Evolutionary conservation across 352 stramenopile species (phyloP).

Genomic region (Phytopythium oedochilum): DNA sequence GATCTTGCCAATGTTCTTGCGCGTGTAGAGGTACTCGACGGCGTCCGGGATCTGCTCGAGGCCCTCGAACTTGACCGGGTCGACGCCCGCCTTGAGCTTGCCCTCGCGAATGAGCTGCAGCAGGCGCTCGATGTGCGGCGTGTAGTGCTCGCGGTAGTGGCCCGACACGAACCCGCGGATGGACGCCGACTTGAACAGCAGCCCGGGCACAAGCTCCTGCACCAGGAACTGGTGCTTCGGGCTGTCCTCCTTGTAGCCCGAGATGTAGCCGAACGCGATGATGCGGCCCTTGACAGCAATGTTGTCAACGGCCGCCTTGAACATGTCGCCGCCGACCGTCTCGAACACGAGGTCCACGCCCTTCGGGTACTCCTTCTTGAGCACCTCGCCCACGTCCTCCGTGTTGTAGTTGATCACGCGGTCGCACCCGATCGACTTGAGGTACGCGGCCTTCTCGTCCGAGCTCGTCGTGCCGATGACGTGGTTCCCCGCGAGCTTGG

Average conservation of each 20-base stretch:
- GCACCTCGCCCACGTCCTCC: constrained; percentile 24
- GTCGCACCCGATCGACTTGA: constrained; percentile 40
- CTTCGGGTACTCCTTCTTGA: constrained; percentile 35
- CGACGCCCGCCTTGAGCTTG: constrained; percentile 51
- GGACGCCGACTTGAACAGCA: constrained; percentile 33
- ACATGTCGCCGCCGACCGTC: constrained; percentile 26
- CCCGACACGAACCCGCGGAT: constrained; percentile 45
- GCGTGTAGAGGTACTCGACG: constrained; percentile 56
- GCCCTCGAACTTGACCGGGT: constrained; percentile 31
- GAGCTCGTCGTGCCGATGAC: constrained; percentile 65
- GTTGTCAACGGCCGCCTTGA: constrained; percentile 26
- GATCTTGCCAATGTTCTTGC: constrained; percentile 79
- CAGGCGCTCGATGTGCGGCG: constrained; percentile 26
- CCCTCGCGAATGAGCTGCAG: constrained; percentile 39
- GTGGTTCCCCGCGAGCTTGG: constrained; percentile 46
- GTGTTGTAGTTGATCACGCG: constrained; percentile 75
- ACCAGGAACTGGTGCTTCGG: constrained; percentile 14
- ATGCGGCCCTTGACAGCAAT: constrained; percentile 19
- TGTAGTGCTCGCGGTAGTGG: constrained; percentile 24
- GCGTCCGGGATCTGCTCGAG: constrained; percentile 53
- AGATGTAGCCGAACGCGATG: constrained; percentile 23
- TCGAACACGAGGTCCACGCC: constrained; percentile 37
- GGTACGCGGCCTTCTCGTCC: constrained; percentile 66
- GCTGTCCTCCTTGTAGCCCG: constrained; percentile 19
- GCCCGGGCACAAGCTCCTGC: constrained; percentile 22